Base-by-base conservation (phyloP, 2,329 filamentous ascomycete species). In the Calonectria pauciramosa region DNA sequence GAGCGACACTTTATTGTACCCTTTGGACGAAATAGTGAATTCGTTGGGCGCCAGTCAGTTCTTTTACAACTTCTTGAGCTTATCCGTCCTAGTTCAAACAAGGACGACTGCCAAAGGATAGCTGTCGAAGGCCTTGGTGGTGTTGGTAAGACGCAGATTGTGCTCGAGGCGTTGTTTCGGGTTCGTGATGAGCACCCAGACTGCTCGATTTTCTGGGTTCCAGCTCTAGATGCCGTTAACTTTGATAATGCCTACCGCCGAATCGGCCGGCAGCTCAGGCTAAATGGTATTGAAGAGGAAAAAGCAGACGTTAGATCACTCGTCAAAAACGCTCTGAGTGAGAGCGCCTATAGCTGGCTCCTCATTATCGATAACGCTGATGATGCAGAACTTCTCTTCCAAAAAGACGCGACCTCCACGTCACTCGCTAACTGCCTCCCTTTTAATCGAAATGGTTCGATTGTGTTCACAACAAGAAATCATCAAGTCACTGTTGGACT, bases 341-440 rank as follows among this genome's bases (percentile, higher is more conserved):
- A 80, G n/a, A 71, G 36, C 16, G 71, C 54, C 1, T 79, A 82
- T 1, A 71, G 73, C 1, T 89, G 86, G 87, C 79, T 89, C 2
- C 70, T 88, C 52, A 79, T 89, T 51, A 64, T 89, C 23, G 86
- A 89, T 68, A 89, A 88, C 64, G 86, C 84, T 16, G 86, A 89
- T 68, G 85, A 89, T 69, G 60, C 64, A 6, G 70, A 82, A 1
- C 70, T 87, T 3, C 68, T 85, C 0, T 80, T 82, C 49, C 76
- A 76, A 32, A 7, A 72, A 6, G 51, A 74, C 6, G 11, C 34
- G 3, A 36, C 3, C 34, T 36, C 34, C 8, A 13, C 34, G 65
- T 13, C 75, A 85, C 2, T 52, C 44, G 0, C 34, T 11, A 66
- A 83, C 10, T 82, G 81, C 74, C 75, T 87, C 5, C 86, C 84